Evolutionary conservation across 345 rosid genomes (phyloP).

Genomic region (Chamaenerion angustifolium): DNA sequence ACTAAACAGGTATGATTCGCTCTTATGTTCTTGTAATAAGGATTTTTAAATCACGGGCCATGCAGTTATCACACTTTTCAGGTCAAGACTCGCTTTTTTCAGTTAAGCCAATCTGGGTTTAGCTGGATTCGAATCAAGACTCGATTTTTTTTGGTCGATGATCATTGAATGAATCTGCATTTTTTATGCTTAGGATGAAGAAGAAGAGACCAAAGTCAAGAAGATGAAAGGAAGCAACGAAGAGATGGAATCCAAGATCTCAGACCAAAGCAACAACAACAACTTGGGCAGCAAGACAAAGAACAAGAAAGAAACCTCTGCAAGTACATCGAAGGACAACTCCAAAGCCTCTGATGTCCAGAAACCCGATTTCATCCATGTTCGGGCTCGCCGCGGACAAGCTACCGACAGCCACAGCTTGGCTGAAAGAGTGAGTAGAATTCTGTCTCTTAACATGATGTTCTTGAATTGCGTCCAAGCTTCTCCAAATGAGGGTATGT

Average conservation of each 20-base stretch:
- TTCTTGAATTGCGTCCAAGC: neutral
- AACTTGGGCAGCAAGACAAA: conserved; percentile 14
- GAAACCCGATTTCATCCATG: conserved; percentile 85
- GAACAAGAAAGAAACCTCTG: conserved; percentile 24
- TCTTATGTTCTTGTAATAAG: too few species aligned
- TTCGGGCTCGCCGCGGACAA: conserved; percentile 92
- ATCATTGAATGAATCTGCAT: too few species aligned
- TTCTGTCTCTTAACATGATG: neutral
- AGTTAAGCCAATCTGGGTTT: neutral
- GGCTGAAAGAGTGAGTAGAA: conserved; percentile 77
- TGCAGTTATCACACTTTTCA: too few species aligned
- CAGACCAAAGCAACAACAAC: conserved; percentile 28
- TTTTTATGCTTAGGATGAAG: conserved; percentile 20
- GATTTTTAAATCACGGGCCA: too few species aligned
- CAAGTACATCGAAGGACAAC: conserved; percentile 47
- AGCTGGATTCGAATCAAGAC: too few species aligned
- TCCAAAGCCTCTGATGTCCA: conserved; percentile 48
- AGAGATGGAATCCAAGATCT: conserved; percentile 45
- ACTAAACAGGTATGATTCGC: conserved; percentile 18
- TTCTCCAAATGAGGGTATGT: too few species aligned
- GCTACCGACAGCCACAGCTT: conserved; percentile 98
- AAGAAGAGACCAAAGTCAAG: conserved; percentile 24
- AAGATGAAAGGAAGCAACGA: conserved; percentile 25
- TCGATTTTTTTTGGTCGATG: too few species aligned
- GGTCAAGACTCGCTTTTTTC: too few species aligned